Base-by-base conservation (phyloP, 2,329 filamentous ascomycete genomes). In the Emergomyces africanus region DNA sequence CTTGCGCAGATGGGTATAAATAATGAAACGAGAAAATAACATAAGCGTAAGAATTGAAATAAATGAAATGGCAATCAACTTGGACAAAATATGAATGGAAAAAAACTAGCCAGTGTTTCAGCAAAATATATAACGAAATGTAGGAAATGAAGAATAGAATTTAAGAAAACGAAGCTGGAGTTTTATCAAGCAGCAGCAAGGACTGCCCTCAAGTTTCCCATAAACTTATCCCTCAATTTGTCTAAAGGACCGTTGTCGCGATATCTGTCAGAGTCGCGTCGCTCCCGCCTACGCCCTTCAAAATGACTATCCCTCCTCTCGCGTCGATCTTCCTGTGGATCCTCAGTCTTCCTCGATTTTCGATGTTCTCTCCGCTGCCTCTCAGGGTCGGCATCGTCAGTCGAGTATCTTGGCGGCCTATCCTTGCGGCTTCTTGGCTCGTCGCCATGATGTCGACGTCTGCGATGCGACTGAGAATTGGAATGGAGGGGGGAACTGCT, bases 401-500 rank as follows among this genome's bases (percentile, higher is more conserved):
- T 39, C 14, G 44, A 57, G n/a, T 57, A 37, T 49, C 53, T 51
- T 57, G 58, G 56, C 6, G 35, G 35, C 44, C 42, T 56, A 56
- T 62, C 56, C 23, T 60, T 51, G 25, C 56, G 55, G 10, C 30
- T 25, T 9, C 54, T 41, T 20, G 51, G 23, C 20, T 54, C 53
- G 25, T 56, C 50, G 15, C 57, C 48, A 49, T 59, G 61, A 20
- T 65, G 62, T 14, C 64, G 62, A 30, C 65, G 65, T 51, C 60
- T 64, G 41, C 64, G 63, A 58, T 69, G 66, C 51, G 55, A 63
- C 49, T 53, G 63, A 55, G 63, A 69, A 49, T 64, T 54, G 50
- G 50, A 54, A 18, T 39, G 70, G 59, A 66, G 70, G 28, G 66
- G 68, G 50, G 67, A 70, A 33, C 66, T 67, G 54, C 64, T 69